Conservation (phyloP, 2,329 filamentous ascomycete species). For the Chaetomiaceae sp. region DNA sequence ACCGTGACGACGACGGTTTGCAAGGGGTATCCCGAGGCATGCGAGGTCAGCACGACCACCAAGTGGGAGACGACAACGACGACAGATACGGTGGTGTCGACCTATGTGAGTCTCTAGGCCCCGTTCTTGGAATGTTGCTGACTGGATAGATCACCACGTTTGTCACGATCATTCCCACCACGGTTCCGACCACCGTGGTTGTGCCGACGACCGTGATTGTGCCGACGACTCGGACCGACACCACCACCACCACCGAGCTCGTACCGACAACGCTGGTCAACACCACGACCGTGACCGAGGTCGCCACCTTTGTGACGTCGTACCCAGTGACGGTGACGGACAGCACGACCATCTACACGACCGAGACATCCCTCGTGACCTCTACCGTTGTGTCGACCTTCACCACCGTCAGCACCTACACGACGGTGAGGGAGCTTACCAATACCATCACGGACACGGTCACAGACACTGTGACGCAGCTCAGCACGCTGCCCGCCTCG, state of each 20-base stretch:
- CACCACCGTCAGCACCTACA: conserved; percentile 13
- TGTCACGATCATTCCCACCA: conserved; percentile 7
- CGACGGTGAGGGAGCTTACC: conserved; percentile 13
- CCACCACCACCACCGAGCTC: conserved; percentile 13
- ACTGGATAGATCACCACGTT: conserved; percentile 3
- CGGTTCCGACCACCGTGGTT: not conserved
- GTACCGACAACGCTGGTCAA: conserved; percentile 18
- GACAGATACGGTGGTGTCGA: conserved; percentile 7
- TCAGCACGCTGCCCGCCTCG: conserved; percentile 14
- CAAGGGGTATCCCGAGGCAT: conserved; percentile 12
- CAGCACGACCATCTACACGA: conserved; percentile 26
- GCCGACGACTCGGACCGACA: conserved; percentile 14
- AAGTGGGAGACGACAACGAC: conserved; percentile 18
- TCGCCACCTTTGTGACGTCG: conserved; percentile 19
- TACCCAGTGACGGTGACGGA: conserved; percentile 21
- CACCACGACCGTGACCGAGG: conserved; percentile 13
- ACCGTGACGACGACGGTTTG: conserved; percentile 21
- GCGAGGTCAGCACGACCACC: conserved; percentile 21
- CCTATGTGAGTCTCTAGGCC: not conserved
- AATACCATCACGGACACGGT: conserved; percentile 10
- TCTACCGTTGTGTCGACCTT: conserved; percentile 11
- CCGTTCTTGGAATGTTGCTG: not conserved
- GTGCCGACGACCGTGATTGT: conserved; percentile 18
- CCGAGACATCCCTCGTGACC: conserved; percentile 19
- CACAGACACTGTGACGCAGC: conserved; percentile 13